A percentile compares a stretch with the other conserved stretches of the same genome.
phyloP scores from a whole-genome alignment of 75 land plant species.

The Cupressus sempervirens region DNA sequence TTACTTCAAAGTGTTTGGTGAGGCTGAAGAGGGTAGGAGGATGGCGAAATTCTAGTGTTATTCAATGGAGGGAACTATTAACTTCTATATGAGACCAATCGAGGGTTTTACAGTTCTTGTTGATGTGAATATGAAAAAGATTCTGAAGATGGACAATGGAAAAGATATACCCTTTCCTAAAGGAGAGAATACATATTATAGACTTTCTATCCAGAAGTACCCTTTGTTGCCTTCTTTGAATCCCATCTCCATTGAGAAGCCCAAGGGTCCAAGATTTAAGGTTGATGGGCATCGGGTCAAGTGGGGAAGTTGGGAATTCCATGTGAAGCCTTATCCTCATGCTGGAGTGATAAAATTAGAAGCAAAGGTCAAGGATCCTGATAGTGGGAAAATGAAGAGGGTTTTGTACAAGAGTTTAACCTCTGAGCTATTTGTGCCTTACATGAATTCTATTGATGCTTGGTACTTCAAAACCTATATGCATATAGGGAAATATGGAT shows the following conservation, averaged over 20 bases:
- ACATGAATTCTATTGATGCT: slow-evolving; percentile 78
- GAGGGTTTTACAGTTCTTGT: slow-evolving; percentile 73
- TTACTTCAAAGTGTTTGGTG: too few species aligned
- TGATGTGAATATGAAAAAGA: slow-evolving; percentile 50
- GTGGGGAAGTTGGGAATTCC: slow-evolving; percentile 93
- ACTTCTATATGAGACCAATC: slow-evolving; percentile 90
- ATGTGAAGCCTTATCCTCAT: slow-evolving; percentile 68
- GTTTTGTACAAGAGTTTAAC: slow-evolving; percentile 79
- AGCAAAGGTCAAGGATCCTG: slow-evolving; percentile 48
- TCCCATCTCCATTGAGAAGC: slow-evolving; percentile 75
- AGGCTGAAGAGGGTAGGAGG: too few species aligned
- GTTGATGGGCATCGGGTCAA: slow-evolving; percentile 53
- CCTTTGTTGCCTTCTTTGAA: slow-evolving; percentile 31
- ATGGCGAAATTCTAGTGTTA: too few species aligned
- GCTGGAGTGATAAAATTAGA: slow-evolving; percentile 63
- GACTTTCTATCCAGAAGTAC: slow-evolving; percentile 23
- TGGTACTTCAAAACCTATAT: slow-evolving; percentile 93
- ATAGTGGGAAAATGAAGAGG: slow-evolving; percentile 36
- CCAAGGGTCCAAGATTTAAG: slow-evolving; percentile 73
- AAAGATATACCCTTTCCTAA: slow-evolving; percentile 59
- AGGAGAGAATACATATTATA: slow-evolving; percentile 61
- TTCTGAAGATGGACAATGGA: slow-evolving; percentile 45
- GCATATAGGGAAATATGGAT: slow-evolving; percentile 89
- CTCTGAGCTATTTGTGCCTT: slow-evolving; percentile 90
- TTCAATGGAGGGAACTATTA: too few species aligned